Percentiles rank a stretch among this genome's conserved stretches.
Conservation (phyloP, 495 filamentous ascomycete genomes). For the Daldinia childiae region DNA sequence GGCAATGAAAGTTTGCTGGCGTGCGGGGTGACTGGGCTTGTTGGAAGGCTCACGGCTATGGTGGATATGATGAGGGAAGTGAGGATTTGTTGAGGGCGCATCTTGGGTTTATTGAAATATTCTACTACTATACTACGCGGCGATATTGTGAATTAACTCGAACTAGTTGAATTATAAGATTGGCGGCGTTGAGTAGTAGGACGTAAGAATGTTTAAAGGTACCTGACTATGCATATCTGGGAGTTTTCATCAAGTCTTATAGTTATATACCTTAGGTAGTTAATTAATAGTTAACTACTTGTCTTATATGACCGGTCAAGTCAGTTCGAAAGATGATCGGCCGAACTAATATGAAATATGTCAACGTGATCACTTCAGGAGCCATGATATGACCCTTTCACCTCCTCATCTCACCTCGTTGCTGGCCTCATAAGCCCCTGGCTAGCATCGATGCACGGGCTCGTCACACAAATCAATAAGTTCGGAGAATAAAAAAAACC, state of each 20-base stretch:
- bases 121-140: neutral
- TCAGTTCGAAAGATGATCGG: neutral
- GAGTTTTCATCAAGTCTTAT: neutral
- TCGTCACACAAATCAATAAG: slow-evolving; percentile 22
- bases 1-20: neutral
- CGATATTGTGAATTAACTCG: neutral
- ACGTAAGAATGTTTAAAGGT: neutral
- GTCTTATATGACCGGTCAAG: neutral
- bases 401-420: slow-evolving; percentile 14
- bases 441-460: slow-evolving; percentile 21
- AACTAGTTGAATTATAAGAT: neutral
- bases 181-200: neutral
- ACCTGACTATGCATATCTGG: neutral
- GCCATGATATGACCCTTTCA: slow-evolving; percentile 6
- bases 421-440: neutral
- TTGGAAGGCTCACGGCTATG: slow-evolving; percentile 22
- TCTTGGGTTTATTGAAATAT: slow-evolving; percentile 12
- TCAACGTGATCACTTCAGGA: slow-evolving; percentile 17
- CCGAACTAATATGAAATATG: neutral
- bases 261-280: neutral
- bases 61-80: slow-evolving; percentile 19
- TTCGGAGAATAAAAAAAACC: slow-evolving; percentile 19
- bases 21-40: slow-evolving; percentile 3
- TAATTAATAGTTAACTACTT: neutral
- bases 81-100: slow-evolving; percentile 31